A percentile compares a stretch with the other conserved stretches of the same genome.
These are phyloP conservation scores for Euphorbia schlechtendalii DNA, from an alignment of 441 rosid genomes.

Conservation along the genomic window DNA sequence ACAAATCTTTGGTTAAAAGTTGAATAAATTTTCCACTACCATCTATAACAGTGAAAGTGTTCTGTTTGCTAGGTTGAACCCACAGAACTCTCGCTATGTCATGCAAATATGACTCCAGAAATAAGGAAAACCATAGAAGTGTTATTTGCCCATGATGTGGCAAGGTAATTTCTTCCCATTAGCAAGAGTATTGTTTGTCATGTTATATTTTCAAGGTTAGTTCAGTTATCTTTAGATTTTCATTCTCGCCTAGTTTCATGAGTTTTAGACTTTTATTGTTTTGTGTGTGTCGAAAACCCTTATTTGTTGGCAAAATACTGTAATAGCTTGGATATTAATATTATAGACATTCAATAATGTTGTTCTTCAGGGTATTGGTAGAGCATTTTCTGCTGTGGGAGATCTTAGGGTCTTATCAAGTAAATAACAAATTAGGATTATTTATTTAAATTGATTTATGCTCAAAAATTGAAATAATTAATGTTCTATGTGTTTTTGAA, in stretches of 20 bases:
- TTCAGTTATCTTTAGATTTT: too few species aligned
- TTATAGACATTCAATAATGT: conserved; percentile 6
- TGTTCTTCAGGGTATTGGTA: conserved; percentile 63
- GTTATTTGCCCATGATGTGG: conserved; percentile 83
- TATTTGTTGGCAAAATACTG: too few species aligned
- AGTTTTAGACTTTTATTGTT: too few species aligned
- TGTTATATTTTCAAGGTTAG: too few species aligned
- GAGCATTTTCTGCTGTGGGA: conserved; percentile 95
- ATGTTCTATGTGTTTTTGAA: conserved; percentile 19
- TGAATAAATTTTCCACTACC: too few species aligned
- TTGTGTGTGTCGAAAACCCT: too few species aligned
- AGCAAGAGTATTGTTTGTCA: too few species aligned
- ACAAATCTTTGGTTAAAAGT: too few species aligned
- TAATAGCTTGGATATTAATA: too few species aligned
- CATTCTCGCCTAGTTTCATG: too few species aligned
- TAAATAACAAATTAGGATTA: conserved; percentile 6
- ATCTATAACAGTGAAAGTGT: conserved; percentile 19
- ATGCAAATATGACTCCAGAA: conserved; percentile 96
- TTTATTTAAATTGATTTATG: not conserved
- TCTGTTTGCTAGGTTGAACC: conserved; percentile 81
- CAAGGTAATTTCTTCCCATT: conserved; percentile 64
- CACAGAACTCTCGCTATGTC: conserved; percentile 91
- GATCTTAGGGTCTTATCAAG: conserved; percentile 84
- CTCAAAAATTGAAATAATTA: not conserved
- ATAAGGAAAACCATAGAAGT: conserved; percentile 88